phyloP scores from a whole-genome alignment of 139 green algal genomes.

The Chara braunii region DNA sequence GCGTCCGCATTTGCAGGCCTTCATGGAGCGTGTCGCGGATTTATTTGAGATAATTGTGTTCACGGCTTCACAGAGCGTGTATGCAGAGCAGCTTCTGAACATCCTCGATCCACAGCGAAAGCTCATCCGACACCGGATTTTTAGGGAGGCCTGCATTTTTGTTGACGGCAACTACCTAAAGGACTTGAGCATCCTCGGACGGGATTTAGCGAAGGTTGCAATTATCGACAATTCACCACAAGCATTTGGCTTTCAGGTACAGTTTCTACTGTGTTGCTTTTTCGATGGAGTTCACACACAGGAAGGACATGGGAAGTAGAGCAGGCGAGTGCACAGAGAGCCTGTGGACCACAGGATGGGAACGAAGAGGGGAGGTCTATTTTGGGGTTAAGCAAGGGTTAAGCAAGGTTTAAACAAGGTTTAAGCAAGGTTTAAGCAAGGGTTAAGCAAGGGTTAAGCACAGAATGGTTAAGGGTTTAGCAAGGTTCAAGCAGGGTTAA shows the following conservation, averaged over 20 bases:
- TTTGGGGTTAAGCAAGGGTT: no score
- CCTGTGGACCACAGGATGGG: no score
- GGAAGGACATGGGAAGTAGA: no score
- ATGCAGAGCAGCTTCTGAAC: conserved; percentile 69
- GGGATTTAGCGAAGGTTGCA: conserved; percentile 69
- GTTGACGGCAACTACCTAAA: conserved; percentile 85
- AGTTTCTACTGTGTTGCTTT: no score
- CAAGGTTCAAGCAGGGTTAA: no score
- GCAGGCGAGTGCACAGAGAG: no score
- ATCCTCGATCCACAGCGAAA: conserved; percentile 56
- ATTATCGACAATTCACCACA: conserved; percentile 87
- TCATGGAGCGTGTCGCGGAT: conserved; percentile 53
- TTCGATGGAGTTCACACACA: no score
- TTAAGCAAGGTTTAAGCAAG: no score
- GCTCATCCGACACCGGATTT: conserved; percentile 76
- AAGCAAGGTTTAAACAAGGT: no score
- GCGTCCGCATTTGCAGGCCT: conserved; percentile 53
- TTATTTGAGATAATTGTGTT: conserved; percentile 73
- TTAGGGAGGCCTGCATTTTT: conserved; percentile 77
- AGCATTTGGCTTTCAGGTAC: conserved; percentile 39
- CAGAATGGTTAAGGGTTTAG: no score
- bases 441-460: no score
- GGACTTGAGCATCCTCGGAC: conserved; percentile 63
- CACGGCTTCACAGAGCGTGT: conserved; percentile 58
- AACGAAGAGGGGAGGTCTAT: no score